Evolutionary conservation across 176 grass and related monocot species (phyloP).

Genomic region (Carex kokanica): DNA sequence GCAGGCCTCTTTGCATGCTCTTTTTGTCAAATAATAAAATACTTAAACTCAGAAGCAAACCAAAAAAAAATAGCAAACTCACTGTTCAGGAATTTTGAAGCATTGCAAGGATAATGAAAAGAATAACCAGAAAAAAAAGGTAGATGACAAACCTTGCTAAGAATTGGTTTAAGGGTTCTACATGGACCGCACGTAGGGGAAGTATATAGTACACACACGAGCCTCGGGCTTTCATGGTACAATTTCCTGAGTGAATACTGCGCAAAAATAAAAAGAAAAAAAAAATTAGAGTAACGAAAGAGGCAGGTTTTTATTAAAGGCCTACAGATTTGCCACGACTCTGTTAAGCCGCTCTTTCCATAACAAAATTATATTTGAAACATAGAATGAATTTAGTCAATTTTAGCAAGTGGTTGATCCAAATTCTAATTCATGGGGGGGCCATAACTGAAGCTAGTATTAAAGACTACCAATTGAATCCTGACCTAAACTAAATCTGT

Average conservation of each 20-base stretch:
- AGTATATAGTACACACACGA: constrained; percentile 92
- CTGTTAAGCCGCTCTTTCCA: constrained; percentile 28
- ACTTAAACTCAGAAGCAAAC: background rate
- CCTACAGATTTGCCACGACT: background rate
- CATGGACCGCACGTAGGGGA: constrained; percentile 97
- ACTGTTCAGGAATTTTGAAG: background rate
- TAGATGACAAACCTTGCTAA: constrained; percentile 74
- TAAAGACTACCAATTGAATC: background rate
- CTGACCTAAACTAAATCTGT: background rate
- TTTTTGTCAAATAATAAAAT: background rate
- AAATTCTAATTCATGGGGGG: background rate
- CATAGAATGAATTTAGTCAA: background rate
- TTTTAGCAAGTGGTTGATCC: background rate
- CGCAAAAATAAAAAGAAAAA: constrained; percentile 23
- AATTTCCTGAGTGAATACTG: constrained; percentile 94
- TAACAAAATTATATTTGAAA: constrained; percentile 25
- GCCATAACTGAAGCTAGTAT: background rate
- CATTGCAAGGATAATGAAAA: background rate
- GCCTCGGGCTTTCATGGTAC: constrained; percentile 87
- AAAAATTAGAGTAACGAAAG: background rate
- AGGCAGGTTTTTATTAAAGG: background rate
- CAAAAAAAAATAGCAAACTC: constrained; percentile 11
- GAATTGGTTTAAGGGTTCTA: constrained; percentile 96
- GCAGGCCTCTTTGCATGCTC: background rate
- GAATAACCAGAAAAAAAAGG: constrained; percentile 23